A percentile compares a stretch with the other conserved stretches of the same genome.
phyloP scores from a whole-genome alignment of 257 asterid species.

The Vinca minor region DNA sequence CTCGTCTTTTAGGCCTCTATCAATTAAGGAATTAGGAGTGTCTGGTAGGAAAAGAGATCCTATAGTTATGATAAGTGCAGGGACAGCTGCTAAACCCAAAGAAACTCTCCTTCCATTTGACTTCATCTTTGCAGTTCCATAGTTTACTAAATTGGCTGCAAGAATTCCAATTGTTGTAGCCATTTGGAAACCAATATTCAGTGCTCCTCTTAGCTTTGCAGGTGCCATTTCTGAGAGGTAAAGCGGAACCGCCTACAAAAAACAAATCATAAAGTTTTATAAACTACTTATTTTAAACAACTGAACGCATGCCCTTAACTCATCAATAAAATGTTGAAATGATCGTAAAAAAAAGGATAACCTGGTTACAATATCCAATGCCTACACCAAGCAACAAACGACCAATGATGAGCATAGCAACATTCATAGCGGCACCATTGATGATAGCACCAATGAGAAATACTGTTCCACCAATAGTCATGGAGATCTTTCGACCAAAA shows the following conservation, averaged over 20 bases:
- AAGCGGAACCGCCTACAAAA: slow-evolving; percentile 59
- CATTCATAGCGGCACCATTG: slow-evolving; percentile 38
- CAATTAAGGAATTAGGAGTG: slow-evolving; percentile 52
- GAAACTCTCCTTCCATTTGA: slow-evolving; percentile 50
- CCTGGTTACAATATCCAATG: slow-evolving; percentile 57
- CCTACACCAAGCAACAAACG: slow-evolving; percentile 55
- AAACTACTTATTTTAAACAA: no score
- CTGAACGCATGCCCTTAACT: no score
- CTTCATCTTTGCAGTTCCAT: slow-evolving; percentile 28
- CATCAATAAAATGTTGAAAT: not conserved
- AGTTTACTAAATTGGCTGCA: slow-evolving; percentile 48
- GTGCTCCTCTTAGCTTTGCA: slow-evolving; percentile 50
- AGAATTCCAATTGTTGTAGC: slow-evolving; percentile 40
- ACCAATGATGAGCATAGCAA: slow-evolving; percentile 52
- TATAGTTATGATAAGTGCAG: slow-evolving; percentile 42
- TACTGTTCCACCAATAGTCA: slow-evolving; percentile 36
- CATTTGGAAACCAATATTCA: slow-evolving; percentile 51
- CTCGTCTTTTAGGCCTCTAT: slow-evolving; percentile 31
- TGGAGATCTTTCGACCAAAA: slow-evolving; percentile 43
- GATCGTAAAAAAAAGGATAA: not conserved
- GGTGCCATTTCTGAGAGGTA: slow-evolving; percentile 75
- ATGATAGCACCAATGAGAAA: slow-evolving; percentile 43
- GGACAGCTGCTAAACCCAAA: slow-evolving; percentile 38
- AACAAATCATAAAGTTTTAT: no score
- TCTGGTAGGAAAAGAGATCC: slow-evolving; percentile 47